Evolutionary conservation across 2,329 filamentous ascomycete species (phyloP).

Genomic region (Aspergillus sp.): DNA sequence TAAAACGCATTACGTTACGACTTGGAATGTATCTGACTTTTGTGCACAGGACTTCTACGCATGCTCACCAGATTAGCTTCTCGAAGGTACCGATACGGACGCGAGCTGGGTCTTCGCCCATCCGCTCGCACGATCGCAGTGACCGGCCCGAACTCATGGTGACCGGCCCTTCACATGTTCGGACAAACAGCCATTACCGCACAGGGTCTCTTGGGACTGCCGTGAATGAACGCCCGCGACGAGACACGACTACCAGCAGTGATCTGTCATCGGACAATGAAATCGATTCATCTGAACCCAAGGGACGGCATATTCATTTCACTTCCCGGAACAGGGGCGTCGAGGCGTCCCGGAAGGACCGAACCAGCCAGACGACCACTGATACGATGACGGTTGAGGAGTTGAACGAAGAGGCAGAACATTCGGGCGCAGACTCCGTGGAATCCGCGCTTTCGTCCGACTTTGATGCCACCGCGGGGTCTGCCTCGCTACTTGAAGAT

Average conservation of each 20-base stretch:
- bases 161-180: constrained; percentile 48
- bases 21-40: too few species aligned
- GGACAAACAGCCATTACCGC: constrained; percentile 40
- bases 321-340: constrained; percentile 30
- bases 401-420: constrained; percentile 36
- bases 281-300: constrained; percentile 46
- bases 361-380: constrained; percentile 20
- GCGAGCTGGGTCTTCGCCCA: constrained; percentile 80
- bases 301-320: constrained; percentile 45
- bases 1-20: too few species aligned
- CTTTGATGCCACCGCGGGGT: constrained; percentile 48
- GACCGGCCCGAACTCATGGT: constrained; percentile 44
- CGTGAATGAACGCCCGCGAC: constrained; percentile 45
- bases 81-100: constrained; percentile 86
- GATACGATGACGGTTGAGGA: constrained; percentile 25
- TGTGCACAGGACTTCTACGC: too few species aligned
- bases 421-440: constrained; percentile 42
- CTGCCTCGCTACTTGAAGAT: constrained; percentile 49
- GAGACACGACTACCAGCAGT: constrained; percentile 58
- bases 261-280: constrained; percentile 61
- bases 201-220: constrained; percentile 51
- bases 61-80: constrained; percentile 84
- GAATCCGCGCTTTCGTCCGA: constrained; percentile 46
- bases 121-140: constrained; percentile 46
- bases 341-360: constrained; percentile 22